Conservation (phyloP, 2,329 filamentous ascomycete species). For the Rachicladosporium sp. region DNA sequence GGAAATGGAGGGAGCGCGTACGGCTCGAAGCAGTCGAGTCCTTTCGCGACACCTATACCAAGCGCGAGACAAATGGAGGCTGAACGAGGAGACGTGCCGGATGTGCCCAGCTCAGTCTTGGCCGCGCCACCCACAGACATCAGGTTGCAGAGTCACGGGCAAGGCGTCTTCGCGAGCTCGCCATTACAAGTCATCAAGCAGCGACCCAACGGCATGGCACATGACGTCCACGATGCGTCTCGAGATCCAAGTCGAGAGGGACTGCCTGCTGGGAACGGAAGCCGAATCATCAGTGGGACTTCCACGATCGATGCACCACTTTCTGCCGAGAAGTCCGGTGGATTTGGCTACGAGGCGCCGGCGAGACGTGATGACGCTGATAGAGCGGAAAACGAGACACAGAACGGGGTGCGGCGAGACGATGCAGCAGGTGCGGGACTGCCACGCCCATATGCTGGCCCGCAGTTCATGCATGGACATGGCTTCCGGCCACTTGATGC, state of each 20-base stretch:
- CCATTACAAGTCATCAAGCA: conserved; percentile 18
- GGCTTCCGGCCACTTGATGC: too few relatives aligned
- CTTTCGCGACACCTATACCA: conserved; percentile 19
- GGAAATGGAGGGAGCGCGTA: conserved; percentile 1
- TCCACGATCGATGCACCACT: conserved; percentile 22
- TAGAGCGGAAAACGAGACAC: neutral
- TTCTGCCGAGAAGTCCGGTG: conserved; percentile 12
- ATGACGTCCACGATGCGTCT: too few relatives aligned
- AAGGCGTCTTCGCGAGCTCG: conserved; percentile 7
- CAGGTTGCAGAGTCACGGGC: neutral
- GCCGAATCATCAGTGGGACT: conserved; percentile 29
- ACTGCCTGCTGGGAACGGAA: conserved; percentile 12
- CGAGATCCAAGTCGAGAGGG: too few relatives aligned
- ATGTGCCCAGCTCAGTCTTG: conserved; percentile 1
- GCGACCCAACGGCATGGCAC: conserved; percentile 12
- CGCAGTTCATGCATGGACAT: too few relatives aligned
- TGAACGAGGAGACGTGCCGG: conserved; percentile 6
- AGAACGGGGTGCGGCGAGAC: too few relatives aligned
- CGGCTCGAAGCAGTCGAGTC: conserved; percentile 10
- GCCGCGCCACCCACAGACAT: conserved; percentile 2
- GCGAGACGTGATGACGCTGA: neutral
- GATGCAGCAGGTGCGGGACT: too few relatives aligned
- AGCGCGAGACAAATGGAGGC: conserved; percentile 1
- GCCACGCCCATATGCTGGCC: too few relatives aligned
- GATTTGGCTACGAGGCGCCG: conserved; percentile 5